Conservation (phyloP, 805 yeast genomes). For the Suhomyces prunicola region DNA sequence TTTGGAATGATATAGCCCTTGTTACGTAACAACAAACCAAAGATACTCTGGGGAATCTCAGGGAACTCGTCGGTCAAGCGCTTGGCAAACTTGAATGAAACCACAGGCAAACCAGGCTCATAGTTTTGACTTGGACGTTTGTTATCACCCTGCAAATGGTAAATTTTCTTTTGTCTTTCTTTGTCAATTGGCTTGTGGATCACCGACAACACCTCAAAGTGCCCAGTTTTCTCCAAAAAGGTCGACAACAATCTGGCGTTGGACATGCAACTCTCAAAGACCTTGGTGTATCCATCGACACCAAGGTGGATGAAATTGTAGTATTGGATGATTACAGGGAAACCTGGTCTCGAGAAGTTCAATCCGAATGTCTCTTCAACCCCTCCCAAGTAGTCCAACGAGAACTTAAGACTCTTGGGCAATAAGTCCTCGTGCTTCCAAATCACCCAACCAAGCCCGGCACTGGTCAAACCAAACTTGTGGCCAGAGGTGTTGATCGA, state of each 20-base stretch:
- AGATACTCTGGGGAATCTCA: slow-evolving; percentile 74
- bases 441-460: slow-evolving; percentile 90
- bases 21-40: slow-evolving; percentile 68
- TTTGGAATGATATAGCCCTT: slow-evolving; percentile 57
- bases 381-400: slow-evolving; percentile 82
- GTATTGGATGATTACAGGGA: slow-evolving; percentile 86
- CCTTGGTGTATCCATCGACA: slow-evolving; percentile 60
- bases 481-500: slow-evolving; percentile 91
- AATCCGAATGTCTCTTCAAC: slow-evolving; percentile 81
- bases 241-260: slow-evolving; percentile 69
- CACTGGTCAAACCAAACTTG: slow-evolving; percentile 86
- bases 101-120: slow-evolving; percentile 84
- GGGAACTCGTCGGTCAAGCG: slow-evolving; percentile 60
- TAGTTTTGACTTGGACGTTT: slow-evolving; percentile 42
- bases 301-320: slow-evolving; percentile 75
- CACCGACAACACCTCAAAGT: slow-evolving; percentile 71
- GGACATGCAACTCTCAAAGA: slow-evolving; percentile 59
- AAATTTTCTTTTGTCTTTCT: slow-evolving; percentile 12
- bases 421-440: slow-evolving; percentile 67
- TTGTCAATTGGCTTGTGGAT: slow-evolving; percentile 58
- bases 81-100: slow-evolving; percentile 72
- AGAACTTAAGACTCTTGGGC: slow-evolving; percentile 72
- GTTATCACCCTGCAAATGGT: slow-evolving; percentile 13
- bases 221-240: slow-evolving; percentile 61
- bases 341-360: slow-evolving; percentile 91